These are phyloP conservation scores for Tremellales sp. DNA, from an alignment of 1,284 basidiomycete species.

Conservation along the genomic window DNA sequence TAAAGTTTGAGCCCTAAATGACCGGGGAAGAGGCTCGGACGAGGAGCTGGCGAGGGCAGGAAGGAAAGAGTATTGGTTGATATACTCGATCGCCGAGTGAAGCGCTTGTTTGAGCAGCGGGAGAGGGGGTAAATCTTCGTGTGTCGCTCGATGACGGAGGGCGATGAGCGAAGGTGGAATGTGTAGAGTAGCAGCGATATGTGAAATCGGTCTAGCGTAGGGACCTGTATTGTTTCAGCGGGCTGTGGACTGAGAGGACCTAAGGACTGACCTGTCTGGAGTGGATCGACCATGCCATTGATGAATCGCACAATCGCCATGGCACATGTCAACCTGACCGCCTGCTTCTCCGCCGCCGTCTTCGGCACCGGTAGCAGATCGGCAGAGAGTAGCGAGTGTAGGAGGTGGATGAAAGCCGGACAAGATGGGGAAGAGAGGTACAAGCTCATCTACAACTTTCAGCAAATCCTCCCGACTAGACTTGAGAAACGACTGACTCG, in stretches of 20 bases:
- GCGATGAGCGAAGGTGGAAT: slow-evolving; percentile 90
- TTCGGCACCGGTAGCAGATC: slow-evolving; percentile 55
- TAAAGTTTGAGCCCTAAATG: slow-evolving; percentile 55
- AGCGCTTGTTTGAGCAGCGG: slow-evolving; percentile 72
- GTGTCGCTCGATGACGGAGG: slow-evolving; percentile 88
- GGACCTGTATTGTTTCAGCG: slow-evolving; percentile 15
- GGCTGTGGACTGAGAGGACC: neutral
- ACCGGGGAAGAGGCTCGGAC: slow-evolving; percentile 48
- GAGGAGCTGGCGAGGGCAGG: slow-evolving; percentile 60
- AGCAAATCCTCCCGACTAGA: neutral
- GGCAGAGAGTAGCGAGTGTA: slow-evolving; percentile 62
- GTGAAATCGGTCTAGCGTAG: slow-evolving; percentile 83
- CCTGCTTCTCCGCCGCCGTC: slow-evolving; percentile 57
- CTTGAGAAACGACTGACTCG: slow-evolving; percentile 55
- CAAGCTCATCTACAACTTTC: slow-evolving; percentile 57
- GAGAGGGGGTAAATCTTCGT: slow-evolving; percentile 88
- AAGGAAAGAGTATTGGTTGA: slow-evolving; percentile 70
- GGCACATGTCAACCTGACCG: slow-evolving; percentile 59
- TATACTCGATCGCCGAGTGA: slow-evolving; percentile 57
- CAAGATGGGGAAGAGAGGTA: slow-evolving; percentile 65
- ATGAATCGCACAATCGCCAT: slow-evolving; percentile 74
- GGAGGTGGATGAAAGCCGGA: slow-evolving; percentile 58
- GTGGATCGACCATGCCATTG: slow-evolving; percentile 89
- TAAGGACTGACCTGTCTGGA: slow-evolving; percentile 66
- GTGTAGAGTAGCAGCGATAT: slow-evolving; percentile 79